Evolutionary conservation across 2,329 filamentous ascomycete genomes (phyloP).

Genomic region (Xylariales sp.): DNA sequence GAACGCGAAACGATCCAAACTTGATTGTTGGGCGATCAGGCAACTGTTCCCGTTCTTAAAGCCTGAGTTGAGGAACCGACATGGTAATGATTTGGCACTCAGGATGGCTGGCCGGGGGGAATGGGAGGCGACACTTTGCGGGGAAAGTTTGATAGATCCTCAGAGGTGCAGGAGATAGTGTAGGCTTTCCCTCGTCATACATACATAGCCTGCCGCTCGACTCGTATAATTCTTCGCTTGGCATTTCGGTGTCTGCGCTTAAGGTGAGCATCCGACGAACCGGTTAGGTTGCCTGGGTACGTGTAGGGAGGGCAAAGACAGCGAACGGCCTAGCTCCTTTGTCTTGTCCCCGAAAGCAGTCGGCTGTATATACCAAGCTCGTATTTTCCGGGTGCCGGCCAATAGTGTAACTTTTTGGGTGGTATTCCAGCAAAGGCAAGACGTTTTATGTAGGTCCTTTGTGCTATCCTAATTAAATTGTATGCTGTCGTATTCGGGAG

Average conservation of each 20-base stretch:
- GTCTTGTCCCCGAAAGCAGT: too few relatives aligned
- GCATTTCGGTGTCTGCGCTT: constrained; percentile 2
- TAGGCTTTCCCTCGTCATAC: constrained; percentile 7
- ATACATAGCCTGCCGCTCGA: not conserved
- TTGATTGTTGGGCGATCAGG: constrained; percentile 23
- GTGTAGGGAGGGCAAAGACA: too few relatives aligned
- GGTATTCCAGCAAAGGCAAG: constrained; percentile 12
- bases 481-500: constrained; percentile 25
- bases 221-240: constrained; percentile 16
- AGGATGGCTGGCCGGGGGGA: not conserved
- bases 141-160: not conserved
- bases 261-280: too few relatives aligned
- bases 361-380: not conserved
- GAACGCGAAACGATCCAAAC: constrained; percentile 12
- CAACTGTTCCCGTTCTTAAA: not conserved
- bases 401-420: constrained; percentile 20
- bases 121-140: constrained; percentile 5
- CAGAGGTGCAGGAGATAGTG: not conserved
- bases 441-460: not conserved
- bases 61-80: not conserved
- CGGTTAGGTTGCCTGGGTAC: too few relatives aligned
- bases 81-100: not conserved
- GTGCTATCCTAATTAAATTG: constrained; percentile 13
- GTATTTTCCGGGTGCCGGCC: constrained; percentile 7
- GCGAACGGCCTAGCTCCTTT: too few relatives aligned